These are phyloP conservation scores for Dujonia santamariae DNA, from an alignment of 1,139 yeast genomes.

Conservation along the genomic window DNA sequence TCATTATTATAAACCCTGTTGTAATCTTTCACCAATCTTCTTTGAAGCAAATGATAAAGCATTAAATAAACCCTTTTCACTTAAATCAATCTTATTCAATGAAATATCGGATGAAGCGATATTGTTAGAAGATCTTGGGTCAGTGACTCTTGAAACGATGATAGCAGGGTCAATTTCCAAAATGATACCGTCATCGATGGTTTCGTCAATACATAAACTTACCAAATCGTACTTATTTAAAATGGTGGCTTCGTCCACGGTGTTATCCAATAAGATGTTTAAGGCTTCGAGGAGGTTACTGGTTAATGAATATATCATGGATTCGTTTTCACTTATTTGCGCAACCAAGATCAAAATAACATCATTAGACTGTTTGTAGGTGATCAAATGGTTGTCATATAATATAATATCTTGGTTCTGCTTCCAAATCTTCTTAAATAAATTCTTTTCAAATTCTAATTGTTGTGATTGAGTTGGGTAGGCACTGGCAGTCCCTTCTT, in stretches of 20 bases:
- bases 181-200: constrained; percentile 88
- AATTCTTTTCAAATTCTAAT: constrained; percentile 66
- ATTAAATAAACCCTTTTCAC: constrained; percentile 83
- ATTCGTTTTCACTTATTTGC: constrained; percentile 80
- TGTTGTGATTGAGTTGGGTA: constrained; percentile 56
- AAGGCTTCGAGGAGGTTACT: constrained; percentile 79
- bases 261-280: constrained; percentile 69
- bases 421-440: constrained; percentile 74
- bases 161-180: constrained; percentile 86
- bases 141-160: constrained; percentile 85
- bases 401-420: constrained; percentile 78
- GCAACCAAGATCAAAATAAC: constrained; percentile 69
- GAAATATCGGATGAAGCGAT: constrained; percentile 49
- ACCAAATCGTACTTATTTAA: constrained; percentile 85
- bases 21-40: constrained; percentile 81
- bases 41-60: constrained; percentile 90
- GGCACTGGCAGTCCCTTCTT: constrained; percentile 18
- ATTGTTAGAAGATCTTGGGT: constrained; percentile 44
- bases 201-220: constrained; percentile 83
- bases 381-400: constrained; percentile 73
- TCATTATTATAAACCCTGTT: constrained; percentile 55
- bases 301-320: constrained; percentile 73
- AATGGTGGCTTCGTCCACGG: constrained; percentile 75
- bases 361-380: constrained; percentile 84
- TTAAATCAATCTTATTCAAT: constrained; percentile 68